A percentile compares a stretch with the other conserved stretches of the same genome.
These are phyloP conservation scores for Fraxinus pennsylvanica DNA, from an alignment of 257 asterid genomes.

Conservation along the genomic window DNA sequence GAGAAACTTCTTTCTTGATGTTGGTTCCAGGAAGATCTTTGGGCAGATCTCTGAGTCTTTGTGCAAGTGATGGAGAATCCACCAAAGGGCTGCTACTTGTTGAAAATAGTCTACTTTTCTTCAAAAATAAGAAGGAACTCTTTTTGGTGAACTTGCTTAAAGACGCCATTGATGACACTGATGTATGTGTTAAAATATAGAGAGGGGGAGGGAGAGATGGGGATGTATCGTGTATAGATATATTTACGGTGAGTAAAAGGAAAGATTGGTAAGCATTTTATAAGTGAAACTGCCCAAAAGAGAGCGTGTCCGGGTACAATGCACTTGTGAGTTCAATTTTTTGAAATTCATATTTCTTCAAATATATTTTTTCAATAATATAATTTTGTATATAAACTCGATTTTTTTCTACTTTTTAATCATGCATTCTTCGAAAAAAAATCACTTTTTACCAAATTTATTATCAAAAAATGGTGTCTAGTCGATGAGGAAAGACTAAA, in stretches of 20 bases:
- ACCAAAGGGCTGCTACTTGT: conserved; percentile 33
- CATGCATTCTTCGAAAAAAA: no score
- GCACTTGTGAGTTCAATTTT: no score
- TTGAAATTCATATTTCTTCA: no score
- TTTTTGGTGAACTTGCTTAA: conserved; percentile 44
- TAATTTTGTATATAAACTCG: no score
- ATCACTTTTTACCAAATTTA: no score
- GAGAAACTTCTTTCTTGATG: conserved; percentile 74
- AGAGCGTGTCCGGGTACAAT: neutral
- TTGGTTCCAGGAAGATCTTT: conserved; percentile 76
- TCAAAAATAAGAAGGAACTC: conserved; percentile 27
- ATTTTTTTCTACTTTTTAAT: no score
- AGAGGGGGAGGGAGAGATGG: neutral
- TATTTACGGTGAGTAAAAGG: neutral
- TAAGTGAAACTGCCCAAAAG: conserved; percentile 10
- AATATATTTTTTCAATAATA: no score
- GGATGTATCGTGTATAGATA: no score
- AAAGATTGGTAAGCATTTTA: conserved; percentile 10
- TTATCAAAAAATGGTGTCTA: no score
- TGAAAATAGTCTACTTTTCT: conserved; percentile 25
- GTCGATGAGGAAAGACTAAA: no score
- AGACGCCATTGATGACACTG: conserved; percentile 49
- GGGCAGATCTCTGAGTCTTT: conserved; percentile 75
- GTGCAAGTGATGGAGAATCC: conserved; percentile 59
- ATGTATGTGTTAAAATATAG: no score